Conservation (phyloP, 140 eudicot genomes). For the Erigeron philadelphicus region DNA sequence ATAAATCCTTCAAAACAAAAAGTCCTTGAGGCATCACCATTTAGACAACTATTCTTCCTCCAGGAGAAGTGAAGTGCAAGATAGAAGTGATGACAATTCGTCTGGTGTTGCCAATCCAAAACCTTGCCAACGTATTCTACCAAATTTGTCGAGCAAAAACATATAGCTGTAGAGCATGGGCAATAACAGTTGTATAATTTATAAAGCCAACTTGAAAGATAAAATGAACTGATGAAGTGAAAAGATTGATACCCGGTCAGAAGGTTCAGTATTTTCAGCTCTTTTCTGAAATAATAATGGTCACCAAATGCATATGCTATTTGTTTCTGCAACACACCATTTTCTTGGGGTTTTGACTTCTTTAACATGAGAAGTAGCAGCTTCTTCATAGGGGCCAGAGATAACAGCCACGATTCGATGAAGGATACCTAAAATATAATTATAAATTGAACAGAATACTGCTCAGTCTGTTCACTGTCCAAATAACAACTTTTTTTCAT, state of each 20-base stretch:
- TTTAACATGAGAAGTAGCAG: conserved; percentile 67
- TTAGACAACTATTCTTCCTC: conserved; percentile 40
- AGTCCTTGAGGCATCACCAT: not conserved
- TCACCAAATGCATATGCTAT: conserved; percentile 80
- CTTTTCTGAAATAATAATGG: conserved; percentile 88
- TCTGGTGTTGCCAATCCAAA: conserved; percentile 71
- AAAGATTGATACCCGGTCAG: conserved; percentile 65
- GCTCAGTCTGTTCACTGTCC: not conserved
- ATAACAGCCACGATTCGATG: conserved; percentile 73
- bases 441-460: not conserved
- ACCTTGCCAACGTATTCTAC: conserved; percentile 96
- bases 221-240: conserved; percentile 11
- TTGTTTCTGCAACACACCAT: conserved; percentile 49
- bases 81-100: conserved; percentile 64
- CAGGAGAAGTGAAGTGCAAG: conserved; percentile 65
- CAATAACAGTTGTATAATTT: not conserved
- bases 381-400: conserved; percentile 49
- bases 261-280: conserved; percentile 80
- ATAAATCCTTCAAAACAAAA: not conserved
- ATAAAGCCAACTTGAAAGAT: conserved; percentile 7
- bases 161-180: conserved; percentile 50
- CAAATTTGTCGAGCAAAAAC: conserved; percentile 79
- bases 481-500: too few relatives aligned
- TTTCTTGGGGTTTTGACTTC: conserved; percentile 57
- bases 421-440: conserved; percentile 57